Base-by-base conservation (phyloP, 1,139 yeast genomes). In the Candida anutae region DNA sequence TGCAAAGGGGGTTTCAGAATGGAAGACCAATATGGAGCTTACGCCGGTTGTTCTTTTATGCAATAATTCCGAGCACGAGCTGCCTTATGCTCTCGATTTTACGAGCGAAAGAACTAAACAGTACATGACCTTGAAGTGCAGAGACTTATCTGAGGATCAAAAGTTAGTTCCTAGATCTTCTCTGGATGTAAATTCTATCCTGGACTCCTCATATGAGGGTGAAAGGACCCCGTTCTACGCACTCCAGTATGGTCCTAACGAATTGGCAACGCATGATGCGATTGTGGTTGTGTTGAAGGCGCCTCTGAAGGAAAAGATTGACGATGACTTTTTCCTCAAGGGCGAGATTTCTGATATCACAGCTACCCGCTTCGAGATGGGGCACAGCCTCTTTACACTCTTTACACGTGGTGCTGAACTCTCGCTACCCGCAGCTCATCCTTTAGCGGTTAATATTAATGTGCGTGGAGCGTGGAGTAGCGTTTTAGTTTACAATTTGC, bases 391-490 rank as follows among this genome's bases (percentile, higher is more conserved):
- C 27, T 48, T 57, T 45, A 45, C 55, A 4, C 42, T 65, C 15
- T 42, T 63, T 13, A 16, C 16, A 6, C 42, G 55, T 4, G 42
- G 53, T 14, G 53, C 53, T 5, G 59, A 58, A 27, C 38, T 63
- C 1, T 49, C 65, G 0, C 36, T 77, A 1, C 71, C 77, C 0
- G 46, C 59, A 1, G 50, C 58, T 23, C 47, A 70, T n/a, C 67
- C 77, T 5, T 45, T 74, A 5, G 49, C 65, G 15, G 57, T 64
- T 2, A 72, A 67, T 33, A 48, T 80, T 15, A 55, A 66, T 5
- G 54, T 77, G 15, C 68, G 72, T 2, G 67, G 73, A 3, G 71
- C 77, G 0, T 71, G 78, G 74, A 74, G 77, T 31, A 76, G 85
- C 44, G 45, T 81, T 6, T 46, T 78, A 16, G 74, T 80, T 0